Conservation (phyloP, 768 basidiomycete species). For the Plicaturopsis crispa region DNA sequence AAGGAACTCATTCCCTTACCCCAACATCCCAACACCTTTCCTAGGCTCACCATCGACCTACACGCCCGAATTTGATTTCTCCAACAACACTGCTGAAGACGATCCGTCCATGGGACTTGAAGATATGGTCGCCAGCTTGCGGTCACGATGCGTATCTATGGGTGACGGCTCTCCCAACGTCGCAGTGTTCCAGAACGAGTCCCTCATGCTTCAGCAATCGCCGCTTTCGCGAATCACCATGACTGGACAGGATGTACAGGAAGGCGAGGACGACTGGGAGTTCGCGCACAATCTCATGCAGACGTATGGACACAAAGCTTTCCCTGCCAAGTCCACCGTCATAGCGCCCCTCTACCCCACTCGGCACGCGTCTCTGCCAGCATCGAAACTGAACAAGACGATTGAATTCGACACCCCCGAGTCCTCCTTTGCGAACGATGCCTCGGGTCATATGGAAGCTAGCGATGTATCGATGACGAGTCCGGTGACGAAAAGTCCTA, state of each 20-base stretch:
- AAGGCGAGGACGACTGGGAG: background rate
- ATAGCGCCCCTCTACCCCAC: too few relatives aligned
- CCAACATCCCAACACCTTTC: background rate
- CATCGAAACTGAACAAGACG: background rate
- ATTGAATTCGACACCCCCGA: background rate
- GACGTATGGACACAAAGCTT: background rate
- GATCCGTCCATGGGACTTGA: background rate
- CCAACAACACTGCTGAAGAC: background rate
- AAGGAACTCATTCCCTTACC: background rate
- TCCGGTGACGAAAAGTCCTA: background rate
- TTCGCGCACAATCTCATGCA: background rate
- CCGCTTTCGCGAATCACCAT: background rate
- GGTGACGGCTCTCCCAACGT: background rate
- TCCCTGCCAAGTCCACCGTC: too few relatives aligned
- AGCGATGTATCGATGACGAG: too few relatives aligned
- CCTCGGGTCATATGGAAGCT: too few relatives aligned
- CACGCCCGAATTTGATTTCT: background rate
- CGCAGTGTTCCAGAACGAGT: too few relatives aligned
- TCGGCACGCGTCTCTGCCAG: background rate
- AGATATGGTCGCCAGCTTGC: background rate
- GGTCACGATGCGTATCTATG: background rate
- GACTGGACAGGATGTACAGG: background rate
- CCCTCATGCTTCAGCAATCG: too few relatives aligned
- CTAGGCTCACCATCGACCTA: background rate
- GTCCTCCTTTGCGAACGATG: background rate